Evolutionary conservation across 225 moss, liverwort and hornwort species (phyloP).

Genomic region (Climacium dendroides): DNA sequence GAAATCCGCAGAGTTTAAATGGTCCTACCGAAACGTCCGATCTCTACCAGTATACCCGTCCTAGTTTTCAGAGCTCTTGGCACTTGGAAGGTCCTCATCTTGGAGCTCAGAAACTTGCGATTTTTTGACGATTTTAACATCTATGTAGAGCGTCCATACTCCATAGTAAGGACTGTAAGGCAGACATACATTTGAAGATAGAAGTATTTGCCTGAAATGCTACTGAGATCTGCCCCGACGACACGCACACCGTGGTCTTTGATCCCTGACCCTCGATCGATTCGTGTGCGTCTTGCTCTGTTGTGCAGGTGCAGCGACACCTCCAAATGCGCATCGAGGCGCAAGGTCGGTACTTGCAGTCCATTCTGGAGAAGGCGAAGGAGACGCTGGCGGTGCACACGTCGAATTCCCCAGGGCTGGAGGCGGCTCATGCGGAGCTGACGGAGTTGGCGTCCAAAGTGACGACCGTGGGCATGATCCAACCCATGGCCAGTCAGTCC

Average conservation of each 20-base stretch:
- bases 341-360: slow-evolving; percentile 89
- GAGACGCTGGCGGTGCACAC: slow-evolving; percentile 85
- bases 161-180: neutral
- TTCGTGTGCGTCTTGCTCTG: neutral
- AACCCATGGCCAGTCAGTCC: neutral
- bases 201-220: neutral
- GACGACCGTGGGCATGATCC: slow-evolving; percentile 43
- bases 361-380: slow-evolving; percentile 91
- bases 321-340: slow-evolving; percentile 94
- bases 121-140: neutral
- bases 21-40: too few relatives aligned
- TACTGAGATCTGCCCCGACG: neutral
- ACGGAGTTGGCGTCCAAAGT: slow-evolving; percentile 86
- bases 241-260: neutral
- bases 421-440: slow-evolving; percentile 83
- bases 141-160: neutral
- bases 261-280: neutral
- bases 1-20: neutral
- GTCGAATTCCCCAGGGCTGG: slow-evolving; percentile 60
- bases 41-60: neutral
- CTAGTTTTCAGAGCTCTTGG: neutral
- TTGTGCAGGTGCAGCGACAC: slow-evolving; percentile 71
- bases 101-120: neutral
- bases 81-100: too few relatives aligned
- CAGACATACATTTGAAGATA: neutral